Percentiles rank a stretch among this genome's conserved stretches.
Evolutionary conservation across 2,329 filamentous ascomycete genomes (phyloP).

Genomic region (Grosmannia huntii): DNA sequence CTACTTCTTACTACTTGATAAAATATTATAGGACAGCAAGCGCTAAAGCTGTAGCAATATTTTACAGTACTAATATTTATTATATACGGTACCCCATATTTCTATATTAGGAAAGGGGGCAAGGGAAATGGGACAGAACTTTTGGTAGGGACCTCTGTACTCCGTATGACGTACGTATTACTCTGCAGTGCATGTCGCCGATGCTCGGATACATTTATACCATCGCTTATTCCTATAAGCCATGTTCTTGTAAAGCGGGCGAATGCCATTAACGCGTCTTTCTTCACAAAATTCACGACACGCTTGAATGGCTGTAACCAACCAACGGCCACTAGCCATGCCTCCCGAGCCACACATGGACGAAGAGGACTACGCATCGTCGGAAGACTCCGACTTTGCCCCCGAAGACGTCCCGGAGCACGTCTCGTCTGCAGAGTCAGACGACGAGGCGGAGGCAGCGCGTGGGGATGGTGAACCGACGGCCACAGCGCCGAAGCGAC

Average conservation of each 20-base stretch:
- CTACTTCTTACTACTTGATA: too few relatives aligned
- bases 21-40: too few relatives aligned
- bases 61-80: too few relatives aligned
- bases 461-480: constrained; percentile 7
- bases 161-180: too few relatives aligned
- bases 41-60: too few relatives aligned
- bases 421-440: constrained; percentile 36
- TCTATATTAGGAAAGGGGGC: too few relatives aligned
- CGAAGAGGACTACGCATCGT: constrained; percentile 48
- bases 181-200: neutral
- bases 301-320: neutral
- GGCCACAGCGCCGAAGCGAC: neutral
- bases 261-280: neutral
- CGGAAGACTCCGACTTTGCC: constrained; percentile 62
- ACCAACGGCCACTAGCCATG: constrained; percentile 22
- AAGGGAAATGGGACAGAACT: too few relatives aligned
- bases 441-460: constrained; percentile 22
- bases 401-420: constrained; percentile 35
- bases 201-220: neutral
- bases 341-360: constrained; percentile 29
- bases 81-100: too few relatives aligned
- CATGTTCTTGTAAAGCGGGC: neutral
- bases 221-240: neutral
- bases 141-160: too few relatives aligned
- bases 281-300: neutral